phyloP scores from a whole-genome alignment of 202 grass and related monocot species.

The Schoenoplectus triqueter region DNA sequence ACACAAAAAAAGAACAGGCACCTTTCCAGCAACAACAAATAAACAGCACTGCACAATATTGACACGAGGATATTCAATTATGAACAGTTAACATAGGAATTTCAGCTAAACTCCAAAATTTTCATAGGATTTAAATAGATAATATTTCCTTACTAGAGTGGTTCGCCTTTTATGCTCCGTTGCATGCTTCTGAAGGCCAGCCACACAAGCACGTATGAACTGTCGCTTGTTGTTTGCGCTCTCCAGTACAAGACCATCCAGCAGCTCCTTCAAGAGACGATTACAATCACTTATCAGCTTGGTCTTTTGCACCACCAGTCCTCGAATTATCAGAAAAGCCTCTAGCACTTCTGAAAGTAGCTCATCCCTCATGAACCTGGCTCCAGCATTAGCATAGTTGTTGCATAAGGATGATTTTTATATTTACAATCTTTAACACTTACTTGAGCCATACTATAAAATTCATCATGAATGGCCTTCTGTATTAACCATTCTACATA shows the following conservation, averaged over 20 bases:
- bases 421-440: neutral
- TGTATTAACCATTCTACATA: neutral
- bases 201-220: conserved; percentile 95
- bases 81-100: neutral
- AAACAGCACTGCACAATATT: conserved; percentile 18
- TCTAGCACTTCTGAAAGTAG: conserved; percentile 90
- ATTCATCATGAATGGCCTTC: neutral
- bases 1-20: neutral
- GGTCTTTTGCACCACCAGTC: conserved; percentile 93
- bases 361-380: conserved; percentile 87
- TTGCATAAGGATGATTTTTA: neutral
- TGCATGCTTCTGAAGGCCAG: conserved; percentile 87
- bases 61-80: conserved; percentile 9
- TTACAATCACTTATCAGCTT: conserved; percentile 98
- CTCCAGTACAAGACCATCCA: conserved; percentile 88
- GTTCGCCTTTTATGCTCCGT: conserved; percentile 77
- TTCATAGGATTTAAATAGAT: conserved; percentile 24
- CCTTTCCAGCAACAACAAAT: neutral
- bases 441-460: neutral
- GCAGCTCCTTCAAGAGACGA: conserved; percentile 84
- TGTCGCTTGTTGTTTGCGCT: conserved; percentile 85
- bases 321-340: conserved; percentile 87
- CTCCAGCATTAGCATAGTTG: conserved; percentile 25
- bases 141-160: conserved; percentile 65
- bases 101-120: neutral